Conservation (phyloP, 2,329 filamentous ascomycete genomes). For the Xylariaceae sp. region DNA sequence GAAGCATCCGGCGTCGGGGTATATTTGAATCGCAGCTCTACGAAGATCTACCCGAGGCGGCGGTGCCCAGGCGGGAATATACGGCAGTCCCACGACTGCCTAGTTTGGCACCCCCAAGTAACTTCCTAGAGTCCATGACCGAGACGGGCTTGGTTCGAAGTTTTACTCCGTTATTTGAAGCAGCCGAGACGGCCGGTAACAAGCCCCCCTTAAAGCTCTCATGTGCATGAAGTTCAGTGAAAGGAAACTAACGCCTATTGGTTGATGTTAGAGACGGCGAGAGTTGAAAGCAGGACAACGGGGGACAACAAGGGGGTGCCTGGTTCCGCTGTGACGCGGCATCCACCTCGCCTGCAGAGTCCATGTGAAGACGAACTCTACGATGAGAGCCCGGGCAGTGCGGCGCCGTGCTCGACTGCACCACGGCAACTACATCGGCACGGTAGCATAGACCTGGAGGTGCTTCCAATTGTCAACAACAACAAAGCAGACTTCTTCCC, state of each 20-base stretch:
- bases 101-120: conserved; percentile 16
- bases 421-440: too few relatives aligned
- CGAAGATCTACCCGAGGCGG: background rate
- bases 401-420: background rate
- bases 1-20: conserved; percentile 4
- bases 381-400: background rate
- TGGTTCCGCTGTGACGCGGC: background rate
- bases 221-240: conserved; percentile 2
- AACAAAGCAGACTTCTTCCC: background rate
- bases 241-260: conserved; percentile 4
- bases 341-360: conserved; percentile 9
- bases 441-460: too few relatives aligned
- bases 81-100: conserved; percentile 22
- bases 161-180: conserved; percentile 7
- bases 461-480: too few relatives aligned
- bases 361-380: background rate
- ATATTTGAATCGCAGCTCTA: conserved; percentile 10
- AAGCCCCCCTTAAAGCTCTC: background rate
- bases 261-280: conserved; percentile 4
- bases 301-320: background rate
- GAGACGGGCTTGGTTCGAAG: conserved; percentile 15
- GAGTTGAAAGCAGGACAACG: conserved; percentile 9
- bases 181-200: conserved; percentile 8
- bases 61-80: conserved; percentile 3
- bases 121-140: conserved; percentile 14